Evolutionary conservation across 768 basidiomycete genomes (phyloP).

Genomic region (Termitomyces sp.): DNA sequence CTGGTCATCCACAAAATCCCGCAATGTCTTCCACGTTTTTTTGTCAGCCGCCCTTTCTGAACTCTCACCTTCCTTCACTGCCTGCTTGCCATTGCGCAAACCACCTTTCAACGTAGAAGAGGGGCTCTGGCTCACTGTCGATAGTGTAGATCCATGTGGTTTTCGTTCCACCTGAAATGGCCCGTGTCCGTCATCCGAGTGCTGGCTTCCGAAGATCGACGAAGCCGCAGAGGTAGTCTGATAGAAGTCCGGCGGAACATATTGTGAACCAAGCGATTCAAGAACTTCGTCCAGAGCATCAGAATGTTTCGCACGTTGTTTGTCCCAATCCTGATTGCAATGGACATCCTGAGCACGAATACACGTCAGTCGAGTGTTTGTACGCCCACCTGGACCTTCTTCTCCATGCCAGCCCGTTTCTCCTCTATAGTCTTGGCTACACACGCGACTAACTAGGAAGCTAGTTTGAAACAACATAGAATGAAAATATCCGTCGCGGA

Average conservation of each 20-base stretch:
- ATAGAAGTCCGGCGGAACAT: conserved; percentile 77
- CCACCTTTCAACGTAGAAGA: conserved; percentile 25
- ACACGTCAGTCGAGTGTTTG: background rate
- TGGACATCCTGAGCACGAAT: background rate
- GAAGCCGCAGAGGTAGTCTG: conserved; percentile 52
- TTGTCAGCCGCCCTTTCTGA: conserved; percentile 36
- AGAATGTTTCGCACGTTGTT: conserved; percentile 50
- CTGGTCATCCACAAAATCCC: conserved; percentile 83
- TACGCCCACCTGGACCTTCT: conserved; percentile 53
- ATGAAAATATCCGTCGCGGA: conserved; percentile 2
- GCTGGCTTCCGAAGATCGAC: conserved; percentile 78
- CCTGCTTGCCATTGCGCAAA: conserved; percentile 10
- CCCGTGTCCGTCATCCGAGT: conserved; percentile 37
- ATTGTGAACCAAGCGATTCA: conserved; percentile 65
- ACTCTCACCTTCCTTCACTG: conserved; percentile 13
- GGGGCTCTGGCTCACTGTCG: conserved; percentile 28
- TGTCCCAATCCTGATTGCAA: conserved; percentile 62
- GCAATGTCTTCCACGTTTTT: conserved; percentile 71
- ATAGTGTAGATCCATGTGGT: conserved; percentile 10
- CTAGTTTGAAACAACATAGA: background rate
- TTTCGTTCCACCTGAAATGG: conserved; percentile 14
- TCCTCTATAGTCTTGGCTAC: conserved; percentile 74
- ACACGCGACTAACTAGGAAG: conserved; percentile 57
- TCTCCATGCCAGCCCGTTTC: conserved; percentile 56
- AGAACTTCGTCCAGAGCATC: conserved; percentile 63